Conservation (phyloP, 2,329 filamentous ascomycete genomes). For the Lecanicillium sp. region DNA sequence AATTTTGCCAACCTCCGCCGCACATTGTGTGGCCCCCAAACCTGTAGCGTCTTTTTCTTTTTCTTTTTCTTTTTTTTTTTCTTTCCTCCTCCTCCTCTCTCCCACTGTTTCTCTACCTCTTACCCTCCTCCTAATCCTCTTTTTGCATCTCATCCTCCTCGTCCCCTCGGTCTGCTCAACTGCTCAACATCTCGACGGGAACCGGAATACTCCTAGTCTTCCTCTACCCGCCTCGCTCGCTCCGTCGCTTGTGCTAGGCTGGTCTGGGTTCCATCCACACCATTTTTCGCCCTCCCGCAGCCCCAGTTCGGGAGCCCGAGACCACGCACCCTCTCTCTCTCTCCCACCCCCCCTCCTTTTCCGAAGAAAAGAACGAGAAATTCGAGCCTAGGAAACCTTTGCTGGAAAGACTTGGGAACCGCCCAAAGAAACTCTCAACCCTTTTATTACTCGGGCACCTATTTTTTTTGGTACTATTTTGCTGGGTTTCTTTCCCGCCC, state of each 20-base stretch:
- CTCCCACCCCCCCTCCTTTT: neutral
- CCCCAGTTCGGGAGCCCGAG: neutral
- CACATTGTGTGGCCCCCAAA: constrained; percentile 3
- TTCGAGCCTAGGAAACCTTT: too few relatives aligned
- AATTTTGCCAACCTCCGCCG: constrained; percentile 2
- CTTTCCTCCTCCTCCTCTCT: neutral
- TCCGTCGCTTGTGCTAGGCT: neutral
- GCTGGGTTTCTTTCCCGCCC: too few relatives aligned
- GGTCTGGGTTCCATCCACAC: neutral
- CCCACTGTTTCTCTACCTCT: neutral
- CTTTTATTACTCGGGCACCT: too few relatives aligned
- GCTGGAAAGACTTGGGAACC: too few relatives aligned
- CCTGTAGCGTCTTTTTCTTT: constrained; percentile 10
- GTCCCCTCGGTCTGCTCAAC: constrained; percentile 1
- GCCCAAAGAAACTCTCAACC: too few relatives aligned
- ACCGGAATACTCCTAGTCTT: neutral
- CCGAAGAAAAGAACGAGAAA: neutral
- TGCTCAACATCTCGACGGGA: too few relatives aligned
- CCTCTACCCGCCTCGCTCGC: neutral
- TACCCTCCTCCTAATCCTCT: neutral
- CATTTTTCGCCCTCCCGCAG: constrained; percentile 4
- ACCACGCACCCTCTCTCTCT: neutral
- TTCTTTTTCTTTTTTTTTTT: neutral
- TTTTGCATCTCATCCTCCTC: neutral
- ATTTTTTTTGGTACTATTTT: too few relatives aligned